Conservation (phyloP, 352 stramenopile species). For the Phytophthora citricola region DNA sequence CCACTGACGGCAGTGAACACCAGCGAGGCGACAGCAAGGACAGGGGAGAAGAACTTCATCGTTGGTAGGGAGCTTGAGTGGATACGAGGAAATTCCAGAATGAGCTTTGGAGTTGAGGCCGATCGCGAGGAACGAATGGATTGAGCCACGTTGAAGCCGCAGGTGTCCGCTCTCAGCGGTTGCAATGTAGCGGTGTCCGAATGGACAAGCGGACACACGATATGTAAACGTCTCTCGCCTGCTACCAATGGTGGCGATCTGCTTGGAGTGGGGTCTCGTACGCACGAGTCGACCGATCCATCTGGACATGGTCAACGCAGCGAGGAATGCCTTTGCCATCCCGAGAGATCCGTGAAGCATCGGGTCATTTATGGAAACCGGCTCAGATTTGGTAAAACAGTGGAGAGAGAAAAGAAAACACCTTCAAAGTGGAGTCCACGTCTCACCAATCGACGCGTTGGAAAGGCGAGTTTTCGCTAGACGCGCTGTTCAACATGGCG, state of each 20-base stretch:
- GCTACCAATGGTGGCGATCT: background rate
- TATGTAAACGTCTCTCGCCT: background rate
- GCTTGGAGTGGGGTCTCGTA: background rate
- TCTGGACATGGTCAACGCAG: background rate
- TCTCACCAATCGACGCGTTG: too few relatives aligned
- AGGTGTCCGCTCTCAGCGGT: background rate
- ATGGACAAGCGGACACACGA: background rate
- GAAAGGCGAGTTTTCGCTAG: too few relatives aligned
- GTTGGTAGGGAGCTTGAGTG: conserved; percentile 5
- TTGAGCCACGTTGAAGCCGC: background rate
- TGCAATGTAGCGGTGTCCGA: background rate
- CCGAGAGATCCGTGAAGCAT: too few relatives aligned
- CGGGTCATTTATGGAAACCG: too few relatives aligned
- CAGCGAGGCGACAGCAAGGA: conserved; percentile 16
- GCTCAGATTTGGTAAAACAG: too few relatives aligned
- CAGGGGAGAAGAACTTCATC: conserved; percentile 25
- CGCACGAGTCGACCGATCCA: background rate
- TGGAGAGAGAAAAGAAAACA: too few relatives aligned
- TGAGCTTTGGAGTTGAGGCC: background rate
- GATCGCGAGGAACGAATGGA: background rate
- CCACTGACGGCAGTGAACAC: too few relatives aligned
- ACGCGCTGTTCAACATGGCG: too few relatives aligned
- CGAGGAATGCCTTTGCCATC: background rate
- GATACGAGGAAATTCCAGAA: conserved; percentile 12
- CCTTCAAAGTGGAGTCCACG: too few relatives aligned